Percentiles rank a stretch among this genome's conserved stretches.
Conservation (phyloP, 345 rosid species). For the Moringa oleifera region DNA sequence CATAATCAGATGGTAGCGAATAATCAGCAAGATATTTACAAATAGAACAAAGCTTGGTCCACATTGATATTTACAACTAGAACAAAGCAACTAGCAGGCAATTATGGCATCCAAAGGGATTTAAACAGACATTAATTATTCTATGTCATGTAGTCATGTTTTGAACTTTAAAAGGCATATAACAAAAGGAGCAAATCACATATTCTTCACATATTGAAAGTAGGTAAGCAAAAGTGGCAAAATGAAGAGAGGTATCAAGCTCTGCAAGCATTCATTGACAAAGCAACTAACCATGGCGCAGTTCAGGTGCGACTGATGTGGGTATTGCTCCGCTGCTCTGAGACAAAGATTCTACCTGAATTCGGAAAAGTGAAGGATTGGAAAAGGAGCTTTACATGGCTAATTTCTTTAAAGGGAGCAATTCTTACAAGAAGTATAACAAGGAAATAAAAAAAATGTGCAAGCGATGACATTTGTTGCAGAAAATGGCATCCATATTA, state of each 20-base stretch:
- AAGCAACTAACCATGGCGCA: constrained; percentile 41
- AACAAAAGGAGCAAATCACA: no score
- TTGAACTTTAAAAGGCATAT: no score
- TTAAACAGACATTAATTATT: no score
- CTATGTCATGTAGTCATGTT: no score
- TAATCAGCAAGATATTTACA: neutral
- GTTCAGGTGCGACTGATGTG: constrained; percentile 20
- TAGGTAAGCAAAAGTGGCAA: no score
- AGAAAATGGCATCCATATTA: no score
- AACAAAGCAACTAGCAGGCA: neutral
- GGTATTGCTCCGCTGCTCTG: constrained; percentile 27
- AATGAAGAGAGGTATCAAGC: no score
- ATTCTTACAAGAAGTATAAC: neutral
- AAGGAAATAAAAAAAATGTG: no score
- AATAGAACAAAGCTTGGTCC: neutral
- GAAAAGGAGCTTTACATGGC: neutral
- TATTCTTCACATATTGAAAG: no score
- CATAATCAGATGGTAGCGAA: constrained; percentile 5
- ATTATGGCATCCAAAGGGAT: no score
- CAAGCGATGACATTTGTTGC: neutral
- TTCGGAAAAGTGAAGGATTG: neutral
- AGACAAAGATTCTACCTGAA: constrained; percentile 35
- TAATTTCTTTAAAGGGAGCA: neutral
- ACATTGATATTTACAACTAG: neutral
- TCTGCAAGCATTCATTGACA: no score